phyloP scores from a whole-genome alignment of 2,329 filamentous ascomycete genomes.

The Catunica adiposa region DNA sequence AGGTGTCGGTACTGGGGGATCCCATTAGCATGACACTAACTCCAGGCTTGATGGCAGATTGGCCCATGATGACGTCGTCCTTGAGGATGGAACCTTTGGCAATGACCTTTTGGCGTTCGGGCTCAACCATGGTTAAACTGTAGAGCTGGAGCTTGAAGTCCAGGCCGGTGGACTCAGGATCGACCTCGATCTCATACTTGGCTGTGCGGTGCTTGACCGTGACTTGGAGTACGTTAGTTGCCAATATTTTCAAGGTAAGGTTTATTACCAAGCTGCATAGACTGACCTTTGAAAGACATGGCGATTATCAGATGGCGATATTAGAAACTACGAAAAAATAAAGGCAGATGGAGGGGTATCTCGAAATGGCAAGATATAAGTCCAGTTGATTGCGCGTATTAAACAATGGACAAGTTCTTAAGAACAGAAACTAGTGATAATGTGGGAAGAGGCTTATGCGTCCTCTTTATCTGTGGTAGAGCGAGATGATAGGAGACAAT shows the following conservation, averaged over 20 bases:
- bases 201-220: conserved; percentile 91
- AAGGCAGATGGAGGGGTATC: no score
- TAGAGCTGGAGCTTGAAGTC: conserved; percentile 92
- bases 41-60: conserved; percentile 68
- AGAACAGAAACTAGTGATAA: no score
- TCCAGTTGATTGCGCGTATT: no score
- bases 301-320: no score
- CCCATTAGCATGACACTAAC: conserved; percentile 96
- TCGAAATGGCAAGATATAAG: no score
- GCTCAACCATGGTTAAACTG: conserved; percentile 89
- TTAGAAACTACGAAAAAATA: no score
- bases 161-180: conserved; percentile 68
- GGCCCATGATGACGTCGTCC: conserved; percentile 76
- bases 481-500: no score
- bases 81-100: conserved; percentile 91
- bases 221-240: conserved; percentile 37
- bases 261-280: no score
- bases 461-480: no score
- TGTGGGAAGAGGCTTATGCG: no score
- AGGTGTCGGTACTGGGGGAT: conserved; percentile 50
- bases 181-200: conserved; percentile 86
- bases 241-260: background rate
- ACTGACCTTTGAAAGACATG: background rate
- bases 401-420: no score
- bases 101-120: conserved; percentile 87